Evolutionary conservation across 305 asterid species (phyloP).

Genomic region (Ruellia speciosa): DNA sequence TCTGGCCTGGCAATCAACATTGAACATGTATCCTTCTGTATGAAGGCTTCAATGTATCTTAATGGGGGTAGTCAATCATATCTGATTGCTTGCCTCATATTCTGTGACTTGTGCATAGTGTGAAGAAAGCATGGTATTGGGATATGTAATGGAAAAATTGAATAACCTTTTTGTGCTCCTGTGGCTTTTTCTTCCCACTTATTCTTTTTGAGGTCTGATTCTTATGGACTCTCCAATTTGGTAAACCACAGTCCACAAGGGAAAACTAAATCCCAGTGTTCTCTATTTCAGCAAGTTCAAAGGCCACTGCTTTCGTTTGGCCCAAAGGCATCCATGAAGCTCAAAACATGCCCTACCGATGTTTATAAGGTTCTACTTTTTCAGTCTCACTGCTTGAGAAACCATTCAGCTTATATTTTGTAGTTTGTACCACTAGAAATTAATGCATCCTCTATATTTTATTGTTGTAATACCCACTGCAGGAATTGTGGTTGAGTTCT

Average conservation of each 20-base stretch:
- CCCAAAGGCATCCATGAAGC: slow-evolving; percentile 81
- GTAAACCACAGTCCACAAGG: not conserved
- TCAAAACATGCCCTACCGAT: slow-evolving; percentile 62
- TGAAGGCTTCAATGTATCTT: too few relatives aligned
- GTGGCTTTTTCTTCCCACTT: too few relatives aligned
- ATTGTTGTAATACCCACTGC: slow-evolving; percentile 25
- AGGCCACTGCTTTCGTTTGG: slow-evolving; percentile 89
- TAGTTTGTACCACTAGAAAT: slow-evolving; percentile 15
- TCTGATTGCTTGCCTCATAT: too few relatives aligned
- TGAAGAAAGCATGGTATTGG: too few relatives aligned
- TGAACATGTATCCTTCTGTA: too few relatives aligned
- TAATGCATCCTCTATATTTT: slow-evolving; percentile 11
- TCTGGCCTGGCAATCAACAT: too few relatives aligned
- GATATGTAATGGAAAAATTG: too few relatives aligned
- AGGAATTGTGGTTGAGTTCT: slow-evolving; percentile 78
- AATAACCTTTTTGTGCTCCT: too few relatives aligned
- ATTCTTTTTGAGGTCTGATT: not conserved
- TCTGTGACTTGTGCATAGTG: too few relatives aligned
- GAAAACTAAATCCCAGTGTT: not conserved
- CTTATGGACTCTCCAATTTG: not conserved
- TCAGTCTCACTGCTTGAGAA: slow-evolving; percentile 17
- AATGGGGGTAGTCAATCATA: too few relatives aligned
- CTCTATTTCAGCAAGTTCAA: slow-evolving; percentile 73
- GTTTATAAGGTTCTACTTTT: slow-evolving; percentile 65
- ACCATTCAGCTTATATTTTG: slow-evolving; percentile 13